Evolutionary conservation across 1,139 yeast species (phyloP), one percentile per base, ranked within the genome.

Genomic region (Blastobotrys raffinosifermentans): DNA sequence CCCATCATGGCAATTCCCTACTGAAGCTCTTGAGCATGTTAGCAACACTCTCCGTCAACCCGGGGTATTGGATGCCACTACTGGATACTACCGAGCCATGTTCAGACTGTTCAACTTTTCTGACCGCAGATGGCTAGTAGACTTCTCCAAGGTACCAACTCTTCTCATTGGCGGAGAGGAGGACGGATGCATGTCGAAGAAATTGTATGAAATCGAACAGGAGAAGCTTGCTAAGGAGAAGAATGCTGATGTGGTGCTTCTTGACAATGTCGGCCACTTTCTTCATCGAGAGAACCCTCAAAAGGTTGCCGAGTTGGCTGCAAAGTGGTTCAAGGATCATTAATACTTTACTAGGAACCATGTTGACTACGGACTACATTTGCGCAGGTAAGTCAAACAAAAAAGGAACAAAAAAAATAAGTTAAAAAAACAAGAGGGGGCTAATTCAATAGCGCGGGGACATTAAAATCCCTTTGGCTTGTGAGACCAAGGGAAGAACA

Each of bases 241-340:
- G 2, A 40, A 32, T 10, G 49, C 37, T 20, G 32, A 40, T 16
- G 47, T 51, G 4, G 41, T 27, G 10, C 32, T 38, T 6, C 37
- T 53, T n/a, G 35, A 41, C 6, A 43, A 34, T 2, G 53, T 48
- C 3, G 58, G 58, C 9, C 58, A 53, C 31, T 53, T 53, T 33
- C 41, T 53, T 46, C 57, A 53, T 19, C 45, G 56, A 23, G 58
- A 53, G 35, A 45, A 50, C 26, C 56, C 58, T 3, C 34, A 22
- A 18, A 34, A 31, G 32, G 39, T 51, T 4, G 46, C 47, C 13
- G 38, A 31, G 25, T 27, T 45, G 16, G 32, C 40, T 10, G 21
- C 36, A n/a, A 32, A 38, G 7, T 48, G 47, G 45, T 21, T 46
- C 25, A 29, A 27, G 16, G 32, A 41, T 26, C 22, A 33, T 16